phyloP scores from a whole-genome alignment of 352 stramenopile species.

The Pythium scleroteichum region DNA sequence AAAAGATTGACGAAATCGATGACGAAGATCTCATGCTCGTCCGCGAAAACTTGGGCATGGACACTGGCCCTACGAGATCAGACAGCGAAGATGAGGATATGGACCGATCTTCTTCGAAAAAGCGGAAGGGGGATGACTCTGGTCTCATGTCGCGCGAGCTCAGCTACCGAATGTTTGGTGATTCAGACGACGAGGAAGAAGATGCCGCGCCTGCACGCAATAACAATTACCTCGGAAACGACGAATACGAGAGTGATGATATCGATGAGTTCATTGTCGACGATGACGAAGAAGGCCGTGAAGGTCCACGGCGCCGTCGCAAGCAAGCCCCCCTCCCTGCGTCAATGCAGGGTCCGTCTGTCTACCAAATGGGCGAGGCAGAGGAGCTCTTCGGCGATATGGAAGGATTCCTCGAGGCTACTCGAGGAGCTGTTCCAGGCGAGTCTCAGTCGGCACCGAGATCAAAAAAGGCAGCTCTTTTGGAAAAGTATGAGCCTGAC shows the following conservation, averaged over 20 bases:
- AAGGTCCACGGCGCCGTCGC: conserved; percentile 70
- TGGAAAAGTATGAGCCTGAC: conserved; percentile 88
- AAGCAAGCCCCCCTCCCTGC: conserved; percentile 68
- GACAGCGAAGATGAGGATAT: conserved; percentile 83
- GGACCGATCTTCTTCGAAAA: conserved; percentile 57
- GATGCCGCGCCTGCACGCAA: conserved; percentile 61
- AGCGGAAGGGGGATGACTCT: conserved; percentile 73
- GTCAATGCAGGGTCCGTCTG: conserved; percentile 83
- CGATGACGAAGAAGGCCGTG: conserved; percentile 86
- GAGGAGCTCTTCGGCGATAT: conserved; percentile 90
- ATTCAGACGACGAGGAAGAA: conserved; percentile 89
- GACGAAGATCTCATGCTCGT: conserved; percentile 88
- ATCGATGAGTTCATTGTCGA: conserved; percentile 91
- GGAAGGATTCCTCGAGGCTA: conserved; percentile 86
- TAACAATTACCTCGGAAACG: conserved; percentile 83
- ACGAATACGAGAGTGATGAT: conserved; percentile 89
- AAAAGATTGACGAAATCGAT: conserved; percentile 88
- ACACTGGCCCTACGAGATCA: conserved; percentile 64
- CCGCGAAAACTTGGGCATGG: conserved; percentile 89
- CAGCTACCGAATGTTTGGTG: conserved; percentile 88
- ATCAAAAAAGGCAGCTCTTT: conserved; percentile 81
- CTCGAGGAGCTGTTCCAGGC: conserved; percentile 41
- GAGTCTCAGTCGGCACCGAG: conserved; percentile 37
- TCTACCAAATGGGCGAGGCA: conserved; percentile 90
- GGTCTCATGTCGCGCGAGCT: conserved; percentile 86